Percentiles rank a stretch among this genome's conserved stretches.
These are phyloP conservation scores for Ophiostoma sp. DNA, from an alignment of 2,329 filamentous ascomycete genomes.

Conservation along the genomic window DNA sequence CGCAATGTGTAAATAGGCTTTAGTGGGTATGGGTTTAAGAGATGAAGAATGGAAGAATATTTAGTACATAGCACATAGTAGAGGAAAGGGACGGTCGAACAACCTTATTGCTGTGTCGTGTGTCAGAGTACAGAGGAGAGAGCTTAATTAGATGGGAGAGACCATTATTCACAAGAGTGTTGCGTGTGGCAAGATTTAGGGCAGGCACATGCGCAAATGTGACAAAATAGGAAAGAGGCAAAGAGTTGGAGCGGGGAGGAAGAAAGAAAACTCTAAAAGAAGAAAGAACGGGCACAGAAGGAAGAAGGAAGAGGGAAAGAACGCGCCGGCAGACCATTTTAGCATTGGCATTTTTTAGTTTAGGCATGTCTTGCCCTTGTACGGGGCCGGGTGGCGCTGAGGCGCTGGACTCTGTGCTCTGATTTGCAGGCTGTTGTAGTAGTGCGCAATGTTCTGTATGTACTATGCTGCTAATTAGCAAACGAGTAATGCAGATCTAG, in stretches of 20 bases:
- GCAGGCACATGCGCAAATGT: background rate
- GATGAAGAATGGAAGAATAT: background rate
- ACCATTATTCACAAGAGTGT: too few relatives aligned
- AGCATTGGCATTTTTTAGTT: background rate
- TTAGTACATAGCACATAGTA: too few relatives aligned
- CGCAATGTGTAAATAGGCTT: slow-evolving; percentile 1
- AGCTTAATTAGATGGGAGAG: too few relatives aligned
- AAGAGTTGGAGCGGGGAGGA: background rate
- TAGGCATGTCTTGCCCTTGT: background rate
- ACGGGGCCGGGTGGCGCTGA: background rate
- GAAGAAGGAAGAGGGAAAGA: background rate
- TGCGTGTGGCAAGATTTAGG: background rate
- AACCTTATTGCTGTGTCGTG: background rate
- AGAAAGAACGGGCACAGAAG: background rate
- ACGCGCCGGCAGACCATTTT: background rate
- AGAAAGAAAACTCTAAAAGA: background rate
- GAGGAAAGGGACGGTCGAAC: background rate
- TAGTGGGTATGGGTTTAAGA: background rate
- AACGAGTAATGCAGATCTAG: slow-evolving; percentile 1
- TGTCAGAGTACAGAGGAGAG: background rate
- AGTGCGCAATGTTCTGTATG: background rate
- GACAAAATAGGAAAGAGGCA: background rate
- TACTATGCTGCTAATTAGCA: background rate
- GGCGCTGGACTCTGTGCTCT: background rate
- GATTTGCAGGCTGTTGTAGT: background rate